Conservation (phyloP, 164 flowering plant genomes). For the Magnolia sinica region DNA sequence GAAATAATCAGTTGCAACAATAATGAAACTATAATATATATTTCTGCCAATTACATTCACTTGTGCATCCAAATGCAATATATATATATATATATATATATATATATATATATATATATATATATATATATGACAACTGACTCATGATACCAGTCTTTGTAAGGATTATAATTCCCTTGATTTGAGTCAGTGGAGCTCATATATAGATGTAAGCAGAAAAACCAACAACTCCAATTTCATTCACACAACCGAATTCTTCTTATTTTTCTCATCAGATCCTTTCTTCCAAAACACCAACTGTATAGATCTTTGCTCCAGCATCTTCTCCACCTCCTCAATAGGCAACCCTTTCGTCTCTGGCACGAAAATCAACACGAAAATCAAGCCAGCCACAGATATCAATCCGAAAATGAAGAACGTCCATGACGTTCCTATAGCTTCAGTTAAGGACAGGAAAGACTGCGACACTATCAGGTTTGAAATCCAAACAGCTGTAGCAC, state of each 20-base stretch:
- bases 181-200: background rate
- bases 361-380: constrained; percentile 39
- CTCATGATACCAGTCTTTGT: no score
- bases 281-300: constrained; percentile 12
- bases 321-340: constrained; percentile 56
- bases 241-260: constrained; percentile 4
- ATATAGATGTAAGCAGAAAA: background rate
- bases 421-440: constrained; percentile 57
- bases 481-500: constrained; percentile 62
- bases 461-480: constrained; percentile 65
- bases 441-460: constrained; percentile 53
- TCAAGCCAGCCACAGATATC: constrained; percentile 30
- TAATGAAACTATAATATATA: no score
- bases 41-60: no score
- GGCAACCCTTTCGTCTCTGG: constrained; percentile 66
- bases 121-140: no score
- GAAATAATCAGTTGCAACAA: no score
- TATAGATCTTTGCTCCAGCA: constrained; percentile 40
- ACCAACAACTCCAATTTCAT: background rate
- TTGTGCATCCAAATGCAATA: no score
- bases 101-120: no score
- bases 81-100: no score
- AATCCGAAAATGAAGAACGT: constrained; percentile 71
- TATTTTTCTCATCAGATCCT: background rate
- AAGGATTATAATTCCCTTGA: background rate